These are phyloP conservation scores for Mortierella hygrophila DNA, from an alignment of 192 early-diverging fungal species.

Conservation along the genomic window DNA sequence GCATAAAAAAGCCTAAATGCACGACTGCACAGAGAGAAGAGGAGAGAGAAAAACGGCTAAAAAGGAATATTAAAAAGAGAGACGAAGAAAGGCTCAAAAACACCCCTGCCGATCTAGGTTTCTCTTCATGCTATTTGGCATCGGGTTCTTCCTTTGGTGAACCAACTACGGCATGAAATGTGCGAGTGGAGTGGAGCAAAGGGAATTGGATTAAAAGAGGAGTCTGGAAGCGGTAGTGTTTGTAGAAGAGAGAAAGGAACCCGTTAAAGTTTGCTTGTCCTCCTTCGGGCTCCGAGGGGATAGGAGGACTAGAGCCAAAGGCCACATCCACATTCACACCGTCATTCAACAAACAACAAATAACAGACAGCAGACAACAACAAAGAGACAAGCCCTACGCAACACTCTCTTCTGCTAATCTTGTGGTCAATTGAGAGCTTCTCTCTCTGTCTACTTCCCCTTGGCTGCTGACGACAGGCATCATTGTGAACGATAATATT, in stretches of 20 bases:
- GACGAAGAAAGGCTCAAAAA: neutral
- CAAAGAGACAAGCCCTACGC: neutral
- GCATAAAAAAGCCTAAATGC: slow-evolving; percentile 7
- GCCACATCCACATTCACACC: too few species aligned
- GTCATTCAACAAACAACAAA: too few species aligned
- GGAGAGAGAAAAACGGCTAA: neutral
- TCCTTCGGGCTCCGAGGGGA: neutral
- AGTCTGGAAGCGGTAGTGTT: neutral
- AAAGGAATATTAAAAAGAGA: neutral
- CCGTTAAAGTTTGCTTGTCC: neutral
- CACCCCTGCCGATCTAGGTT: neutral
- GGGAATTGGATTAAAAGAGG: neutral
- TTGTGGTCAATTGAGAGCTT: slow-evolving; percentile 1
- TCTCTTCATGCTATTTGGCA: neutral
- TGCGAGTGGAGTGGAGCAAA: neutral
- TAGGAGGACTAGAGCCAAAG: too few species aligned
- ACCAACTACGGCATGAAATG: neutral
- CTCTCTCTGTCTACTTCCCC: neutral
- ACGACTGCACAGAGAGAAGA: neutral
- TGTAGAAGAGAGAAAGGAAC: neutral
- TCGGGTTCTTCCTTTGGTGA: neutral
- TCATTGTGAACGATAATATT: neutral
- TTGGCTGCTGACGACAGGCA: neutral
- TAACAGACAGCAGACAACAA: neutral
- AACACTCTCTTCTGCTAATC: neutral